Percentiles rank a stretch among this genome's conserved stretches.
Evolutionary conservation across 2,329 filamentous ascomycete species (phyloP).

Genomic region (Pseudocercospora eumusae): DNA sequence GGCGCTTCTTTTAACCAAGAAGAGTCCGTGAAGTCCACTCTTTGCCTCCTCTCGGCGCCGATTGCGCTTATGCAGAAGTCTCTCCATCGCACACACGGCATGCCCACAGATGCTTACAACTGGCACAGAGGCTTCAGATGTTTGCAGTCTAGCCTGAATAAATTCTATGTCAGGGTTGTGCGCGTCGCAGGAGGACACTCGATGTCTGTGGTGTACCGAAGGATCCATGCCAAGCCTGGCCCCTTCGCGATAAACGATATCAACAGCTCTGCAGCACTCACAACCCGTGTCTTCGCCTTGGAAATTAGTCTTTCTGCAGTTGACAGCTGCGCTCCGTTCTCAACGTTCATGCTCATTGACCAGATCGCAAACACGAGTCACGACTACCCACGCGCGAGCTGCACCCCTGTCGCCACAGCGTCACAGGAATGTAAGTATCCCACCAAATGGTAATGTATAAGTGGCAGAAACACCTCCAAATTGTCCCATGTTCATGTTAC

Average conservation of each 20-base stretch:
- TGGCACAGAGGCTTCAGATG: neutral
- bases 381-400: neutral
- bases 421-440: slow-evolving; percentile 4
- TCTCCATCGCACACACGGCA: neutral
- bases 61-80: neutral
- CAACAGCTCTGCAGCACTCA: neutral
- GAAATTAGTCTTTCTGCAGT: neutral
- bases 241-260: neutral
- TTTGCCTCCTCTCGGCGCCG: neutral
- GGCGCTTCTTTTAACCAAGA: neutral
- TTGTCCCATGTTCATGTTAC: neutral
- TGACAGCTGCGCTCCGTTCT: neutral
- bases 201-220: neutral
- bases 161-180: neutral
- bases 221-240: neutral
- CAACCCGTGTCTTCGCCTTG: neutral
- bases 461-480: neutral
- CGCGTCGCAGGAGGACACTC: neutral
- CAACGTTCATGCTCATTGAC: slow-evolving; percentile 5
- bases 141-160: neutral
- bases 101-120: neutral
- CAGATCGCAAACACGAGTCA: neutral
- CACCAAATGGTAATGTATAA: slow-evolving; percentile 2
- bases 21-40: neutral
- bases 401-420: slow-evolving; percentile 10